Evolutionary conservation across 768 basidiomycete genomes (phyloP).

Genomic region (Epithele typhae): DNA sequence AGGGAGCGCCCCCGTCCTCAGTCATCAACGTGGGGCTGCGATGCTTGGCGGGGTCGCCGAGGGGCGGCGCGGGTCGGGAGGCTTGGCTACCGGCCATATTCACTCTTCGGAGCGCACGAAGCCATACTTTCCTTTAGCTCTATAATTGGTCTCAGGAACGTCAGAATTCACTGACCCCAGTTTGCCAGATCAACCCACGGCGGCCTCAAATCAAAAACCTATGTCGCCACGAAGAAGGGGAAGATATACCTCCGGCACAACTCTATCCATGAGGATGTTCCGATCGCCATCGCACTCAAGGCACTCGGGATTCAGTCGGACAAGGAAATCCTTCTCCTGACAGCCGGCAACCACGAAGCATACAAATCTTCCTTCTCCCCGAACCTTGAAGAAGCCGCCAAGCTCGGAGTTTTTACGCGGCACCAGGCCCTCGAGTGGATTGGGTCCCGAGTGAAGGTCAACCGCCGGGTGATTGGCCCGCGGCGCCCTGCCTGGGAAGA

Average conservation of each 20-base stretch:
- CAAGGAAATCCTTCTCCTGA: constrained; percentile 93
- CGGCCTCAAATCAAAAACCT: constrained; percentile 93
- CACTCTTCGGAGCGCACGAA: too few species aligned
- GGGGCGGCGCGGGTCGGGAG: too few species aligned
- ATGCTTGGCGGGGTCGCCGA: too few species aligned
- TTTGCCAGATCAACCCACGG: constrained; percentile 67
- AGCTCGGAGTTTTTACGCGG: constrained; percentile 84
- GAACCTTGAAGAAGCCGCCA: constrained; percentile 92
- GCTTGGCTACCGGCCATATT: too few species aligned
- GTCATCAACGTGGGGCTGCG: too few species aligned
- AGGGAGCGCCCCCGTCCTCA: too few species aligned
- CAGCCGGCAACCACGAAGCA: constrained; percentile 86
- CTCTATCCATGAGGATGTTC: constrained; percentile 94
- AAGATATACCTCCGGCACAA: constrained; percentile 97
- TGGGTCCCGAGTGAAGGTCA: constrained; percentile 87
- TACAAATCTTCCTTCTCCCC: constrained; percentile 86
- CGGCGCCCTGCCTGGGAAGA: constrained; percentile 89
- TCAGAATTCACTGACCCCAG: constrained; percentile 15
- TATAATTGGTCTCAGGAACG: too few species aligned
- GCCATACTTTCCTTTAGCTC: too few species aligned
- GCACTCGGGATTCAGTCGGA: constrained; percentile 96
- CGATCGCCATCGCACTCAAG: constrained; percentile 93
- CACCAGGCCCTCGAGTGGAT: constrained; percentile 96
- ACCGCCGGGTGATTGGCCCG: constrained; percentile 75
- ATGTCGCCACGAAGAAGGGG: constrained; percentile 91